Conservation (phyloP, 2,329 filamentous ascomycete genomes). For the Fusarium pseudograminearum region DNA sequence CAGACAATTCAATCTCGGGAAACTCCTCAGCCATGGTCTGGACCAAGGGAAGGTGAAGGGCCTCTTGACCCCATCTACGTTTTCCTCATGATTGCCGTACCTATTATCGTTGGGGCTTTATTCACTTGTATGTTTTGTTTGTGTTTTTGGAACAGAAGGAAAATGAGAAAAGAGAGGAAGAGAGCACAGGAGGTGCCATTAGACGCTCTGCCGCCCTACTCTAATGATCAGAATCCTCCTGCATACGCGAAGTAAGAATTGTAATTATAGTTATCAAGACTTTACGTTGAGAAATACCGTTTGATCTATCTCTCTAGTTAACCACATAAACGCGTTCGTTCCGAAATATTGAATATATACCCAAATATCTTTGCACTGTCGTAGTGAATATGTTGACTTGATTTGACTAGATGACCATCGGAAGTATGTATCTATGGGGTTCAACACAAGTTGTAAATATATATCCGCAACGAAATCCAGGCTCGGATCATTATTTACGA, state of each 20-base stretch:
- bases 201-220: neutral
- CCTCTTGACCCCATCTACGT: too few species aligned
- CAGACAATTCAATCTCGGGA: neutral
- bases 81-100: conserved; percentile 1
- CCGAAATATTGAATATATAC: too few species aligned
- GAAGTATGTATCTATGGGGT: too few species aligned
- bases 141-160: conserved; percentile 1
- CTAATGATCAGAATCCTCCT: neutral
- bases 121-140: neutral
- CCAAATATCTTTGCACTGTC: too few species aligned
- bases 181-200: neutral
- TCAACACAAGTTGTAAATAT: rapidly evolving
- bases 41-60: too few species aligned
- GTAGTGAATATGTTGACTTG: too few species aligned
- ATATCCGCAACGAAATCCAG: too few species aligned
- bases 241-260: neutral
- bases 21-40: neutral
- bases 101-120: neutral
- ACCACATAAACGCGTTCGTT: neutral
- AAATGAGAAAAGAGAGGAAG: neutral
- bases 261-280: neutral
- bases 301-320: neutral
- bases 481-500: too few species aligned
- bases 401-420: too few species aligned
- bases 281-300: neutral